Evolutionary conservation across 371 early-diverging fungal genomes (phyloP), one percentile per base, ranked within the genome.

Genomic region (Apophysomyces elegans): DNA sequence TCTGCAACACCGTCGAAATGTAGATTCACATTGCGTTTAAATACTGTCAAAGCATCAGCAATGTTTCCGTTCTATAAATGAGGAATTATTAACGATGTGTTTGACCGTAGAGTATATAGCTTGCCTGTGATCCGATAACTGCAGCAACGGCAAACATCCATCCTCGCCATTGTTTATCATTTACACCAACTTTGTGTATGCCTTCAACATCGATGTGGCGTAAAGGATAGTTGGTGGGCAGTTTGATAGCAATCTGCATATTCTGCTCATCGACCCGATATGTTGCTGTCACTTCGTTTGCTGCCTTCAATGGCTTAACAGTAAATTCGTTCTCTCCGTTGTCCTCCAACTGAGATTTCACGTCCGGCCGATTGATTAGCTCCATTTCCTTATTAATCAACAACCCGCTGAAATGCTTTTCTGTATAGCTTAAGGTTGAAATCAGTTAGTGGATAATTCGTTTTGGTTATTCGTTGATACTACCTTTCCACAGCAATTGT

Each of bases 1-100:
- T 97, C 97, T 68, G 94, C 96, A 16, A 95, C 90, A 7, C 96
- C 98, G 37, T 90, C 91, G 73, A 97, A 96, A 72, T 96, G 97
- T 58, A 93, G 75, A n/a, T 84, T 82, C 26, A 94, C 86, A 68
- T 96, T 97, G 60, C 89, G 88, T 57, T 91, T 84, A 67, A 93
- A 92, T 68, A 94, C 75, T 2, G 84, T 80, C 45, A 97, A 75
- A 0, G 94, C 95, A 69, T 94, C 94, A 45, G 90, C 83, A 56
- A 96, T 77, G 14, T 88, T 87, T 12, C 93, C 91, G 69, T 96
- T 94, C 83, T 95, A 90, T 1, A 59, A 62, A 62, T 6, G 45
- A 62, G 37, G 59, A 61, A 18, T 50, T 43, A 18, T 35, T 13
- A 45, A 18, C 46, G 14, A 43, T 18, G 6, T 13, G 4, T n/a